Evolutionary conservation across 1,139 yeast species (phyloP).

Genomic region (Groenewaldozyma auringiensis): DNA sequence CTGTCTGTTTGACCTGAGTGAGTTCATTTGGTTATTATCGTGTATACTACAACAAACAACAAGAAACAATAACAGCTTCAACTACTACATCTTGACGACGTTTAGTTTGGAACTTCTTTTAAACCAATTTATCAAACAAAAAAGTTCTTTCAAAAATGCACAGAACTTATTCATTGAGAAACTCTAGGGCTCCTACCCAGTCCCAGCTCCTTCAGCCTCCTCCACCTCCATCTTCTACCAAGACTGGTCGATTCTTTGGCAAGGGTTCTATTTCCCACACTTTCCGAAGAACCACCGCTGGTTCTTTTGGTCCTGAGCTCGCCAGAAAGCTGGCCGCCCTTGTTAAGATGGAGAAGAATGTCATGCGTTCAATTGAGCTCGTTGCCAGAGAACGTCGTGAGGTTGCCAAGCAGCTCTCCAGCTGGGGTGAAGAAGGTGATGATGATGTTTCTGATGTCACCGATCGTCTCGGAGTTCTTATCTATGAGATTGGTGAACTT

Average conservation of each 20-base stretch:
- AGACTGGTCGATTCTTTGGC: conserved; percentile 83
- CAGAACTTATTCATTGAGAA: conserved; percentile 96
- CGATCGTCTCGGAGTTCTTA: conserved; percentile 91
- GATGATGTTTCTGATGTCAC: conserved; percentile 97
- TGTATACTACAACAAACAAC: too few species aligned
- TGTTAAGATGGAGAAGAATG: conserved; percentile 94
- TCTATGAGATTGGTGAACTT: conserved; percentile 94
- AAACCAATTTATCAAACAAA: too few species aligned
- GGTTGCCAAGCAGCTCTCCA: conserved; percentile 90
- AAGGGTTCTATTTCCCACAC: conserved; percentile 75
- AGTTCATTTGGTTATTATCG: too few species aligned
- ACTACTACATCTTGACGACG: too few species aligned
- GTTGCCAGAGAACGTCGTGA: conserved; percentile 94
- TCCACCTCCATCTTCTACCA: conserved; percentile 86
- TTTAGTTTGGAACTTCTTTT: too few species aligned
- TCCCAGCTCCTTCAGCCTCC: conserved; percentile 91
- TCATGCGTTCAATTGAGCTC: conserved; percentile 87
- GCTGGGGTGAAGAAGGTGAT: conserved; percentile 98
- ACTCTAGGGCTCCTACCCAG: conserved; percentile 93
- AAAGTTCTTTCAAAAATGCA: too few species aligned
- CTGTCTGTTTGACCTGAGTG: too few species aligned
- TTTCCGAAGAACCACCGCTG: conserved; percentile 83
- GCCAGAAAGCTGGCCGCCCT: conserved; percentile 82
- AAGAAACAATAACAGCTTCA: too few species aligned
- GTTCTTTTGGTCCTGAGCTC: conserved; percentile 90